Evolutionary conservation across 345 rosid species (phyloP), one percentile per base, ranked within the genome.

Genomic region (Iberis pinnata): DNA sequence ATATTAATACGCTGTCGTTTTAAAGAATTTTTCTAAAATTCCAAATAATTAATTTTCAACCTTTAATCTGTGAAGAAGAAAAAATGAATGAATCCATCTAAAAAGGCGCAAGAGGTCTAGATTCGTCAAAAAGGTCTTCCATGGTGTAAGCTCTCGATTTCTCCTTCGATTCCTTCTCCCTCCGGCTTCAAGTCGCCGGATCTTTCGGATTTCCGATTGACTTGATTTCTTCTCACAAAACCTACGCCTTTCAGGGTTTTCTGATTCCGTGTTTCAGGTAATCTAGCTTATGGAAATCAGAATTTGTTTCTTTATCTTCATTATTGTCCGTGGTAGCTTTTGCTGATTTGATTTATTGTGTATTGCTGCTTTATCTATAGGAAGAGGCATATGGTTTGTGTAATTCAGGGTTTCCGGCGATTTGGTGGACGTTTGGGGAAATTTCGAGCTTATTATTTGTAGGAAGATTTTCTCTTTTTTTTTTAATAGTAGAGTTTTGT

Each of bases 401-500:
- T 43, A 26, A 40, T 76, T 64, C 74, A 65, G 82, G 80, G 82
- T 58, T 67, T 66, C 63, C 63, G 67, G 75, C 83, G 68, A 75
- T 75, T 76, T 74, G 75, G 70, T 55, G 44, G 49, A 12, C 47
- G n/a, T 14, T 7, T 65, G 49, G 58, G 51, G 60, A 41, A n/a
- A 45, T 22, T 29, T 36, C 27, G 63, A 42, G 63, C 53, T 53
- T 42, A 45, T 58, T 46, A 5, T 60, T 58, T 12, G 36, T 72
- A 53, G 53, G 16, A 56, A 35, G n/a, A 17, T 18, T 18, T 14
- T n/a, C n/a, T n/a, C n/a, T n/a, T n/a, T n/a, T n/a, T n/a, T n/a
- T n/a, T n/a, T n/a, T n/a, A n/a, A n/a, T n/a, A n/a, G n/a, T n/a
- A n/a, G n/a, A n/a, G n/a, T n/a, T n/a, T n/a, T n/a, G n/a, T 18